These are phyloP conservation scores for Puccinia polysora DNA, from an alignment of 1,284 basidiomycete species.

Conservation along the genomic window DNA sequence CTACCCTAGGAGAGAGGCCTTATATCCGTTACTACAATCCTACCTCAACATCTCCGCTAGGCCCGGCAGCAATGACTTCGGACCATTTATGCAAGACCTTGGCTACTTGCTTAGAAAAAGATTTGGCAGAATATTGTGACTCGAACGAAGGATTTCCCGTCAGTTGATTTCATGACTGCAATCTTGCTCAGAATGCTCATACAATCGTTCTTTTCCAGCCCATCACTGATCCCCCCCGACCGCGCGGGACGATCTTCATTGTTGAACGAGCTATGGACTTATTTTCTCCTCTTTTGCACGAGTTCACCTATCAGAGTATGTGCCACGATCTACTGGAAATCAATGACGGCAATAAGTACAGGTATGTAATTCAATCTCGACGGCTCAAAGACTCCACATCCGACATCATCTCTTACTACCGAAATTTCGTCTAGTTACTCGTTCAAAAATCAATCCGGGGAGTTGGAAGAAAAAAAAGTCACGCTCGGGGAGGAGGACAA, in stretches of 20 bases:
- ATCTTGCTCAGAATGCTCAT: not conserved
- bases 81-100: conserved; percentile 69
- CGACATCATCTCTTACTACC: not conserved
- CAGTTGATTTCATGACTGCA: conserved; percentile 50
- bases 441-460: conserved; percentile 35
- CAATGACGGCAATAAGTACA: conserved; percentile 77
- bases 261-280: conserved; percentile 95
- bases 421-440: conserved; percentile 6
- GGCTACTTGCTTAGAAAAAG: conserved; percentile 73
- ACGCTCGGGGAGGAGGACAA: conserved; percentile 41
- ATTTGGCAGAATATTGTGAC: conserved; percentile 78
- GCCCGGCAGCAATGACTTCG: conserved; percentile 62
- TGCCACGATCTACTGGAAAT: conserved; percentile 87
- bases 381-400: not conserved
- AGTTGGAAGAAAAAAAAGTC: conserved; percentile 43
- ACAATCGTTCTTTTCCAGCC: conserved; percentile 12
- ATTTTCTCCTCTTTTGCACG: conserved; percentile 82
- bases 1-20: conserved; percentile 87
- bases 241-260: conserved; percentile 78
- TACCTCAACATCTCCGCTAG: conserved; percentile 71
- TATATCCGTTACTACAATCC: conserved; percentile 91
- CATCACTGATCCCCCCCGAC: conserved; percentile 61
- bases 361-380: conserved; percentile 56
- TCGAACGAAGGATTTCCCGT: conserved; percentile 80
- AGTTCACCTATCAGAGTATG: conserved; percentile 99